phyloP scores from a whole-genome alignment of 805 yeast species.

The Ogataea glucozyma region DNA sequence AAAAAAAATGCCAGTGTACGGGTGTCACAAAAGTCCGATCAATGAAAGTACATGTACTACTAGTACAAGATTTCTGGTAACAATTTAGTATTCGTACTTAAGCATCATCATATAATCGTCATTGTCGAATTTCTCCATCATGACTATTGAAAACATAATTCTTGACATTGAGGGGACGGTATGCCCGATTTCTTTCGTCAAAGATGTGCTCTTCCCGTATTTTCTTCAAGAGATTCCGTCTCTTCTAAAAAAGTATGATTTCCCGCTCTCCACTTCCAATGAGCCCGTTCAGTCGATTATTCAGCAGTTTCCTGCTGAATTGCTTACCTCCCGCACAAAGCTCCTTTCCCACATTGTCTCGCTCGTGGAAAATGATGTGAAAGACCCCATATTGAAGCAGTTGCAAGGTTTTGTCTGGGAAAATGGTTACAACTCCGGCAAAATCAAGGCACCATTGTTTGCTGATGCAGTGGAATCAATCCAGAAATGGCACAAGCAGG shows the following conservation, averaged over 20 bases:
- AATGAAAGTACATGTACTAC: no score
- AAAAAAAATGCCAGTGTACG: no score
- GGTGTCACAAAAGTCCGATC: no score
- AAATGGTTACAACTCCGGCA: slow-evolving; percentile 74
- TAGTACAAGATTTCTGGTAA: no score
- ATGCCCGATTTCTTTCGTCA: slow-evolving; percentile 88
- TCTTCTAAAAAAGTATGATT: slow-evolving; percentile 34
- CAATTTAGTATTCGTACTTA: no score
- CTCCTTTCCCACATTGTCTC: slow-evolving; percentile 51
- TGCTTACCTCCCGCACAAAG: slow-evolving; percentile 28
- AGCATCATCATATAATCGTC: no score
- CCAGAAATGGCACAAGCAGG: slow-evolving; percentile 37
- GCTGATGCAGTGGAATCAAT: slow-evolving; percentile 67
- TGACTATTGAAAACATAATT: slow-evolving; percentile 36
- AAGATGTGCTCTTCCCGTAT: slow-evolving; percentile 74
- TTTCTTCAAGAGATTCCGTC: slow-evolving; percentile 55
- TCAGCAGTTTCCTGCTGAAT: slow-evolving; percentile 46
- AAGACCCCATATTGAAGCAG: slow-evolving; percentile 73
- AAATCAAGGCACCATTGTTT: slow-evolving; percentile 74
- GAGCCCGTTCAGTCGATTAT: slow-evolving; percentile 38
- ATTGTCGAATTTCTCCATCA: background rate
- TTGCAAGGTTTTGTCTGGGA: slow-evolving; percentile 87
- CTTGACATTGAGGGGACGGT: slow-evolving; percentile 92
- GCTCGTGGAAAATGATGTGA: slow-evolving; percentile 66
- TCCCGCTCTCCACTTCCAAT: slow-evolving; percentile 32